These are phyloP conservation scores for Colletotrichum horii DNA, from an alignment of 2,329 filamentous ascomycete genomes.

Conservation along the genomic window DNA sequence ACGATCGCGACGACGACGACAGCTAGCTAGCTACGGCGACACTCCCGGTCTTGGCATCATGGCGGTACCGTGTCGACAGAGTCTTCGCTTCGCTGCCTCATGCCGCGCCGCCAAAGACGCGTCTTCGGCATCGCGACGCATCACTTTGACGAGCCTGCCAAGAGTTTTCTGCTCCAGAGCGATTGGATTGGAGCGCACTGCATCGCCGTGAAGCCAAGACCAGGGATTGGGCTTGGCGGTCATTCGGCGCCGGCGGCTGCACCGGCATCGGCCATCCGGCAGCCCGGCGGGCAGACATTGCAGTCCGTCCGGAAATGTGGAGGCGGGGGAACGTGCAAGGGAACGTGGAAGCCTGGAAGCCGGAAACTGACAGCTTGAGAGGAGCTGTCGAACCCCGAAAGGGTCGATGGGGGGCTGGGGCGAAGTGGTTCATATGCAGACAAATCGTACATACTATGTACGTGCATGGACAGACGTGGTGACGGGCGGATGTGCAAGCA, in stretches of 20 bases:
- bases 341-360: not conserved
- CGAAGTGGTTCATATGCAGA: not conserved
- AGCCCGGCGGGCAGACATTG: not conserved
- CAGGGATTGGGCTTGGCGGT: not conserved
- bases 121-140: not conserved
- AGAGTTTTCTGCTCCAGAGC: not conserved
- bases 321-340: not conserved
- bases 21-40: no score
- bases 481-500: not conserved
- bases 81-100: not conserved
- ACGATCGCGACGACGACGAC: no score
- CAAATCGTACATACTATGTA: no score
- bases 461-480: not conserved
- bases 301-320: constrained; percentile 11
- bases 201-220: not conserved
- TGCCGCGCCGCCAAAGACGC: not conserved
- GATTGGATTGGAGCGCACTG: not conserved
- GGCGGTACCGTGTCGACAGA: no score
- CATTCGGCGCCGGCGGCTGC: constrained; percentile 15
- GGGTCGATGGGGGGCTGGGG: not conserved
- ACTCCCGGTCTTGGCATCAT: no score
- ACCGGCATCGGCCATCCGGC: not conserved
- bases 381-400: no score
- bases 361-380: no score
- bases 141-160: not conserved